These are phyloP conservation scores for Boletus bicolor DNA, from an alignment of 768 basidiomycete genomes.

Conservation along the genomic window DNA sequence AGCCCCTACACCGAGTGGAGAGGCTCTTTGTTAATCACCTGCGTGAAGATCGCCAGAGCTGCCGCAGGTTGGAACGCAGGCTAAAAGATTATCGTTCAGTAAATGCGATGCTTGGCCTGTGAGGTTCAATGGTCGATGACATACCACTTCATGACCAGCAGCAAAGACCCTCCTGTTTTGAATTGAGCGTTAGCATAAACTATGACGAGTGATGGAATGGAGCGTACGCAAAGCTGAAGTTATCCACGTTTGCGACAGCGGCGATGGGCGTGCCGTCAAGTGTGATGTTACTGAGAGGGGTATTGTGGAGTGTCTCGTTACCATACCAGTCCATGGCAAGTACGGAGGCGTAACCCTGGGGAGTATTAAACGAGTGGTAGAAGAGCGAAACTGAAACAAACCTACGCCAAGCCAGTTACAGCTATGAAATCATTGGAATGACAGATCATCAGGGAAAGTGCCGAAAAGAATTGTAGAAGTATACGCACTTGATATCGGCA, in stretches of 20 bases:
- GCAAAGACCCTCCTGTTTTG: constrained; percentile 47
- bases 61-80: constrained; percentile 61
- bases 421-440: neutral
- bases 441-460: constrained; percentile 1
- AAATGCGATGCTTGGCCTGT: neutral
- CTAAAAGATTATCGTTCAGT: constrained; percentile 28
- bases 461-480: neutral
- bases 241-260: constrained; percentile 60
- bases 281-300: constrained; percentile 53
- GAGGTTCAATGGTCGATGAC: constrained; percentile 18
- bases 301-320: constrained; percentile 36
- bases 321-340: constrained; percentile 49
- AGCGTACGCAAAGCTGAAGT: constrained; percentile 65
- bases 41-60: constrained; percentile 56
- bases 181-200: neutral
- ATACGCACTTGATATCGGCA: constrained; percentile 25
- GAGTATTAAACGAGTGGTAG: neutral
- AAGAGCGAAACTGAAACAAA: neutral
- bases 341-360: constrained; percentile 34
- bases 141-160: constrained; percentile 62
- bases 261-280: constrained; percentile 51
- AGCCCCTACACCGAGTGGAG: constrained; percentile 45
- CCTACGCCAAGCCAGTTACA: constrained; percentile 36
- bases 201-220: neutral
- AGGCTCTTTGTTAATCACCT: constrained; percentile 48